These are phyloP conservation scores for Aspergillus baeticus DNA, from an alignment of 495 filamentous ascomycete genomes.

Conservation along the genomic window DNA sequence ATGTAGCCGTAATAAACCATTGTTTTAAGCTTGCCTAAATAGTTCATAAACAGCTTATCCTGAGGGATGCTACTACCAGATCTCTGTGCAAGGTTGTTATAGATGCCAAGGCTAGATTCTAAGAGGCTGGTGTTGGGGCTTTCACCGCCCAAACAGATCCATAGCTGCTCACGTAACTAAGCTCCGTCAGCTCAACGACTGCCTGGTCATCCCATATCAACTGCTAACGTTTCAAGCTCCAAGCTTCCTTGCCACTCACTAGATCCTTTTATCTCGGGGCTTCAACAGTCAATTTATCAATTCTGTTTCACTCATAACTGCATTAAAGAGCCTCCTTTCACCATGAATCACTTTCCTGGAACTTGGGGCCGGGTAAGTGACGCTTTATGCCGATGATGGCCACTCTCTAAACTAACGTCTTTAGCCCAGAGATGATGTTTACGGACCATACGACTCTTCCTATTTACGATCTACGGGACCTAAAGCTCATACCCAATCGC, in stretches of 20 bases:
- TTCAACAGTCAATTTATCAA: neutral
- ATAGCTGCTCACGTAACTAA: constrained; percentile 27
- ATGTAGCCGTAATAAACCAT: too few species aligned
- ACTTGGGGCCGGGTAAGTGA: constrained; percentile 89
- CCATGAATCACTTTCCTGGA: constrained; percentile 94
- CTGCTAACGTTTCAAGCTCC: neutral
- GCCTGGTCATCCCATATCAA: constrained; percentile 12
- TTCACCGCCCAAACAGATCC: constrained; percentile 12
- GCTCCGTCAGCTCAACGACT: constrained; percentile 46
- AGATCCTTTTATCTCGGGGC: neutral
- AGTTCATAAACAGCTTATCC: too few species aligned
- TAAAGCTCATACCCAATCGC: constrained; percentile 82
- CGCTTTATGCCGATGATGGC: constrained; percentile 5
- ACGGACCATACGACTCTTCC: constrained; percentile 86
- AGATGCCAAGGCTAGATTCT: neutral
- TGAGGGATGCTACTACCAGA: too few species aligned
- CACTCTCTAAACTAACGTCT: constrained; percentile 27
- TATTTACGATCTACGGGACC: constrained; percentile 71
- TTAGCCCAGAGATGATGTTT: constrained; percentile 92
- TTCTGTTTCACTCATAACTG: neutral
- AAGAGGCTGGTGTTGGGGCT: neutral
- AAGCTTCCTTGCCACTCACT: neutral
- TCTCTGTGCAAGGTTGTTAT: too few species aligned
- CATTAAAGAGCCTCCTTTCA: constrained; percentile 15
- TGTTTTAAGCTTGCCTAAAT: too few species aligned